phyloP scores from a whole-genome alignment of 495 filamentous ascomycete genomes.

The Trichoderma gamsii region DNA sequence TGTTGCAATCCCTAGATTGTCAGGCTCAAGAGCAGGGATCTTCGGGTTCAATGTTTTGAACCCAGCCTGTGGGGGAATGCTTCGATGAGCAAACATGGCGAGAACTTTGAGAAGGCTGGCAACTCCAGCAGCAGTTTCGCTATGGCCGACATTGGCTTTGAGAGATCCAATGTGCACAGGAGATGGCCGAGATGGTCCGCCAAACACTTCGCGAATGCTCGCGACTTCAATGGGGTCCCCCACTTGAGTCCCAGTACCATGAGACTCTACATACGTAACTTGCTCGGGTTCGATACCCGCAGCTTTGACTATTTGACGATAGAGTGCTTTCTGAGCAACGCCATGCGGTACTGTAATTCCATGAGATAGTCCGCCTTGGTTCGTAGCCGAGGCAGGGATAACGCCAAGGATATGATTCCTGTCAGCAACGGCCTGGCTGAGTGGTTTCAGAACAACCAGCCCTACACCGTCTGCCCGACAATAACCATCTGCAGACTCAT shows the following conservation, averaged over 20 bases:
- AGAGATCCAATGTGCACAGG: slow-evolving; percentile 33
- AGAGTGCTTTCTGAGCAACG: slow-evolving; percentile 28
- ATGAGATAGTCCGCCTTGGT: slow-evolving; percentile 33
- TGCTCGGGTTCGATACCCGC: slow-evolving; percentile 23
- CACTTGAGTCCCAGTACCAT: slow-evolving; percentile 45
- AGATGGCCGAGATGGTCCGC: slow-evolving; percentile 19
- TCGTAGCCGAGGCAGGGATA: slow-evolving; percentile 44
- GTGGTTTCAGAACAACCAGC: slow-evolving; percentile 45
- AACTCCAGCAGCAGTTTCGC: slow-evolving; percentile 41
- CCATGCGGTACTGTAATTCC: slow-evolving; percentile 37
- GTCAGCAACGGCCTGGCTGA: slow-evolving; percentile 38
- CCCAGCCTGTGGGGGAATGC: slow-evolving; percentile 40
- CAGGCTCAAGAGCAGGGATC: slow-evolving; percentile 27
- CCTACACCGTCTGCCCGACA: slow-evolving; percentile 52
- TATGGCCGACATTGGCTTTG: slow-evolving; percentile 44
- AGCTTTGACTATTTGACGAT: slow-evolving; percentile 23
- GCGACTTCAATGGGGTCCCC: slow-evolving; percentile 56
- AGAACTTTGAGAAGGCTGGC: slow-evolving; percentile 39
- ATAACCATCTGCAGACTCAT: slow-evolving; percentile 51
- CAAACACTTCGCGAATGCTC: slow-evolving; percentile 33
- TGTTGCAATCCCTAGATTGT: slow-evolving; percentile 36
- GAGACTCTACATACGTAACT: slow-evolving; percentile 36
- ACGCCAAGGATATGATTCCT: slow-evolving; percentile 46
- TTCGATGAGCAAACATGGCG: slow-evolving; percentile 42
- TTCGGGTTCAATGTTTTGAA: slow-evolving; percentile 37